Evolutionary conservation across 257 asterid species (phyloP), one percentile per base, ranked within the genome.

Genomic region (Nicotiana tomentosiformis): DNA sequence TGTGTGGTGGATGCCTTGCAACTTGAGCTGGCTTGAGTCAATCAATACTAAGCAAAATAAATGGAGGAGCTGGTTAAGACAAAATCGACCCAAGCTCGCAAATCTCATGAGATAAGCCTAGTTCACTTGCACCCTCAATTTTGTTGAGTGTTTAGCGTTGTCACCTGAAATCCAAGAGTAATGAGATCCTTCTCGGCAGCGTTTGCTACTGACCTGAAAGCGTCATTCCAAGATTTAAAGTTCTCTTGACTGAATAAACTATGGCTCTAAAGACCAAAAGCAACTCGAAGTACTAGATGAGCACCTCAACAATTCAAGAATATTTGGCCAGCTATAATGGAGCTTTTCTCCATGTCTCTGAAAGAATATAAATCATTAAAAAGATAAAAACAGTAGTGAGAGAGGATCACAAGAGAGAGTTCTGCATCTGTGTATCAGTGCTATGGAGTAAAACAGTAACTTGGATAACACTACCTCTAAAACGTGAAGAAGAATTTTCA

Each of bases 331-430:
- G 88, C 98, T 96, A 85, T 93, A 89, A 87, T 81, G 89, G 90
- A 96, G 90, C 90, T 91, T 96, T 89, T 96, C 99, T 62, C 98
- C 99, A 85, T 92, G 94, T 91, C 99, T 93, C 99, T 96, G 96
- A 87, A 83, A 84, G 84, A 67, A 85, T 30, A 77, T 1, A 23
- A 32, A 78, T 74, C 60, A 79, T 85, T 82, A 81, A 46, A 83
- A 83, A 77, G 87, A 89, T 84, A 83, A 64, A 86, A 67, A 80
- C 82, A 67, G 55, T 58, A 49, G 58, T 39, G 20, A 81, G 69
- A 56, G n/a, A 80, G 58, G 79, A 70, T 62, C 62, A 17, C 15
- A 58, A 65, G 58, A 23, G 70, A 83, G 56, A 37, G 14, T 81
- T 68, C 49, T 12, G 69, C 37, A 46, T 12, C 18, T 84, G n/a